Conservation (phyloP, 2,329 filamentous ascomycete genomes). For the Diaporthe australafricana region DNA sequence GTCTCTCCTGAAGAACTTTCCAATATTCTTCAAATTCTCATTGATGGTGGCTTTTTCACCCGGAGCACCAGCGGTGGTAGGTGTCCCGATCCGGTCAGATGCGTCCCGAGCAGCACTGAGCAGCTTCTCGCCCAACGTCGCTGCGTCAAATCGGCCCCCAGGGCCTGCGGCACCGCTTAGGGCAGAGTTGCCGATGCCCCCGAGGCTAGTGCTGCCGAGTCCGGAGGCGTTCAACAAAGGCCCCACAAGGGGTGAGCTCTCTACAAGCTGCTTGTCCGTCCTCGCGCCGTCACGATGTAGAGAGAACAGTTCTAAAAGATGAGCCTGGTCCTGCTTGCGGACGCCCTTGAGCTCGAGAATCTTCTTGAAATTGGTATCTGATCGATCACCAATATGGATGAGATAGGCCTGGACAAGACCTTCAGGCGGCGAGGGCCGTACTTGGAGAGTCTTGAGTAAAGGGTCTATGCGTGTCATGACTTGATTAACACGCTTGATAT, state of each 20-base stretch:
- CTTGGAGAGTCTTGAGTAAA: slow-evolving; percentile 95
- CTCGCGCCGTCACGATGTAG: slow-evolving; percentile 81
- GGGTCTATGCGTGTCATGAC: slow-evolving; percentile 90
- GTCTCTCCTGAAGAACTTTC: slow-evolving; percentile 94
- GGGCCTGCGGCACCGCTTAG: slow-evolving; percentile 50
- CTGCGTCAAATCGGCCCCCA: slow-evolving; percentile 76
- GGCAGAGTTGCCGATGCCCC: slow-evolving; percentile 53
- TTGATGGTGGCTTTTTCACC: slow-evolving; percentile 80
- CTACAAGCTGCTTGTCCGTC: slow-evolving; percentile 76
- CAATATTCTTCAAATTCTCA: slow-evolving; percentile 94
- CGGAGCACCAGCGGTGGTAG: slow-evolving; percentile 49
- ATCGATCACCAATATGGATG: slow-evolving; percentile 94
- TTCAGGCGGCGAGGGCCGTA: slow-evolving; percentile 90
- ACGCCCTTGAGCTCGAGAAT: slow-evolving; percentile 96
- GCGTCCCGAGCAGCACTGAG: slow-evolving; percentile 90
- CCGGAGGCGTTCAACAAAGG: slow-evolving; percentile 66
- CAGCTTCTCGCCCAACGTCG: slow-evolving; percentile 85
- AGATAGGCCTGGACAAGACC: slow-evolving; percentile 96
- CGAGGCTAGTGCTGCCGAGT: slow-evolving; percentile 47
- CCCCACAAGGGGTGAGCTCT: slow-evolving; percentile 77
- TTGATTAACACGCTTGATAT: slow-evolving; percentile 86
- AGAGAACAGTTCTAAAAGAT: slow-evolving; percentile 86
- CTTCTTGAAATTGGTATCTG: slow-evolving; percentile 95
- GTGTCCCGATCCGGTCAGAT: slow-evolving; percentile 80
- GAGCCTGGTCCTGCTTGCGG: slow-evolving; percentile 82